These are phyloP conservation scores for Apophysomyces sp. DNA, from an alignment of 371 early-diverging fungal species.

Conservation along the genomic window DNA sequence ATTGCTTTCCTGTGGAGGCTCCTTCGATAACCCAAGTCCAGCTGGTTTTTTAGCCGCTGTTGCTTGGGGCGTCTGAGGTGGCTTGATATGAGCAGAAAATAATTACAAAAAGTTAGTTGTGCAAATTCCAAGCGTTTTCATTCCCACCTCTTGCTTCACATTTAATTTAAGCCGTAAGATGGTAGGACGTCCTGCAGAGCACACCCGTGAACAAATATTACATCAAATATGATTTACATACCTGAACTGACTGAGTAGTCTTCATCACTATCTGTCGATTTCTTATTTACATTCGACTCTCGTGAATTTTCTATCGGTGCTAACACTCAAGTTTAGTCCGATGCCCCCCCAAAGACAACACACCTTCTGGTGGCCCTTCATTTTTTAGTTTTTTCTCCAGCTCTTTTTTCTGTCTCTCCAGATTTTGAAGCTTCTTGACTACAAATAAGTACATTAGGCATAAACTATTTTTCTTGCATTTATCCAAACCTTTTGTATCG, in stretches of 20 bases:
- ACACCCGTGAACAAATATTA: not conserved
- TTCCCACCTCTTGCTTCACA: not conserved
- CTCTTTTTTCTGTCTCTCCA: constrained; percentile 7
- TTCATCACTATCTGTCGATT: not conserved
- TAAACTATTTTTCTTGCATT: constrained; percentile 5
- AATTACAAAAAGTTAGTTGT: not conserved
- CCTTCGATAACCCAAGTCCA: constrained; percentile 18
- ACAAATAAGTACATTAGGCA: not conserved
- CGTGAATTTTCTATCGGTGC: not conserved
- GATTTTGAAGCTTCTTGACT: constrained; percentile 4
- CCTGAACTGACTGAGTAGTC: not conserved
- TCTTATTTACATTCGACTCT: not conserved
- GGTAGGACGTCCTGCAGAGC: not conserved
- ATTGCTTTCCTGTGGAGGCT: constrained; percentile 13
- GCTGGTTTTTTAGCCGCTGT: constrained; percentile 7
- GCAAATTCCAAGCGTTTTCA: not conserved
- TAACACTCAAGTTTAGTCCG: not conserved
- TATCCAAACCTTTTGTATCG: constrained; percentile 10
- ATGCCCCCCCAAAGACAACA: not conserved
- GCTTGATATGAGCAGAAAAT: not conserved
- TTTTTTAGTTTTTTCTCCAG: constrained; percentile 1
- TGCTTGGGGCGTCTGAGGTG: not conserved
- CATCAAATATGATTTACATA: not conserved
- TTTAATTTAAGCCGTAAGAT: constrained; percentile 7
- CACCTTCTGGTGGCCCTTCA: constrained; percentile 1